phyloP scores from a whole-genome alignment of 306 rosid species.

The Fragaria ananassa region DNA sequence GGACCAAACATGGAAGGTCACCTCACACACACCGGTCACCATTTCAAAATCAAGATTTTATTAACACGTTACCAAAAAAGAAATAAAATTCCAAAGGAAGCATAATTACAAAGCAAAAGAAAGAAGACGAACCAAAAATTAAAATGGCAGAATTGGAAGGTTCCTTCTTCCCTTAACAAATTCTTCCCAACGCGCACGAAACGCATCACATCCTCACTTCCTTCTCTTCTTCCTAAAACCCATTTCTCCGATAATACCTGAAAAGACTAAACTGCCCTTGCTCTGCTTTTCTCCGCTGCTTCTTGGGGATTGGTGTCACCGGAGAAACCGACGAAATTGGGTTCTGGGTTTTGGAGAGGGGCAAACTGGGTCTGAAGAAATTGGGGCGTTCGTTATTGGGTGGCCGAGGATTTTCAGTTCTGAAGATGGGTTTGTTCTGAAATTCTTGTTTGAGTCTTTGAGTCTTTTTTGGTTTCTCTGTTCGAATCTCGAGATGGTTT shows the following conservation, averaged over 20 bases:
- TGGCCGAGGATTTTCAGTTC: slow-evolving; percentile 1
- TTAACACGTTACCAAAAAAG: neutral
- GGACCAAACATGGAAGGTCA: neutral
- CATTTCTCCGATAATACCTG: slow-evolving; percentile 14
- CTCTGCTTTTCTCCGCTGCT: slow-evolving; percentile 20
- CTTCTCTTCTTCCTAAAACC: neutral
- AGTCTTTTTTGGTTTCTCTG: slow-evolving; percentile 19
- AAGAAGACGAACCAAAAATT: neutral
- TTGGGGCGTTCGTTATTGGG: slow-evolving; percentile 17
- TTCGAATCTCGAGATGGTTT: slow-evolving; percentile 28
- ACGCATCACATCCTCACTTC: slow-evolving; percentile 28
- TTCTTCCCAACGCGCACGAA: slow-evolving; percentile 24
- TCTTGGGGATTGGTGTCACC: slow-evolving; percentile 17
- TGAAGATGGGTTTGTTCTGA: slow-evolving; percentile 40
- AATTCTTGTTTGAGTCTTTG: slow-evolving; percentile 22
- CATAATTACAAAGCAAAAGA: neutral
- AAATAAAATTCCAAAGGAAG: neutral
- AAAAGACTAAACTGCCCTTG: slow-evolving; percentile 33
- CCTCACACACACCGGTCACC: neutral
- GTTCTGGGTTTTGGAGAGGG: slow-evolving; percentile 2
- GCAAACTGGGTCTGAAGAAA: slow-evolving; percentile 28
- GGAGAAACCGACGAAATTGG: slow-evolving; percentile 27
- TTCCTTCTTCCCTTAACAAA: slow-evolving; percentile 1
- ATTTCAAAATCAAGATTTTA: neutral
- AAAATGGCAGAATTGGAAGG: neutral